Evolutionary conservation across 352 stramenopile species (phyloP), one percentile per base, ranked within the genome.

Genomic region (Blastocystis sp.): DNA sequence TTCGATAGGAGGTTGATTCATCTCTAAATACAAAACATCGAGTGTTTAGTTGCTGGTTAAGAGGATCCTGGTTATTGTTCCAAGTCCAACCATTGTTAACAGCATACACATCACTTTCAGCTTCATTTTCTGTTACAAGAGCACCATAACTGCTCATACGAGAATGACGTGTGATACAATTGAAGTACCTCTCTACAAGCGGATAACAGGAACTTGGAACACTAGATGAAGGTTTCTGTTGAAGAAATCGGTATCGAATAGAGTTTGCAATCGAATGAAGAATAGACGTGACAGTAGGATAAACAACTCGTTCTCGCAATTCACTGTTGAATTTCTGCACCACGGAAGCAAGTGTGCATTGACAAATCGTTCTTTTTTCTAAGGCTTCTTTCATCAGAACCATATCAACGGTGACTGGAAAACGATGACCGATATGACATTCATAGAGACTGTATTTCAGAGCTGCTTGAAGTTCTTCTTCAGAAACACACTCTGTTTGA

Each of bases 51-150:
- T 24, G 39, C 16, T 27, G 9, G 42, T 88, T 78, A 1, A 67
- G n/a, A 11, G 56, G 58, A 39, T 67, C 49, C 16, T 39, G 37
- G 24, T 78, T n/a, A 49, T 81, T 73, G 35, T 77, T 52, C 29
- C 54, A 73, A 21, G 66, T 88, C 65, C 71, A 88, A n/a, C 54
- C 63, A 32, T 83, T 83, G 43, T 83, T 83, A 4, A 59, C 78
- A 37, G 61, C 59, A 32, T 52, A 66, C 29, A 66, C n/a, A 43
- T 29, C 54, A 14, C 5, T 58, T 19, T 49, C 43, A 21, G 19
- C 7, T 27, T 42, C 29, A 54, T 49, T 43, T 2, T 14, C 2
- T n/a, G 59, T 19, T 29, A 43, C 39, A 32, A 61, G 54, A 32
- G 54, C 12, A 32, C 24, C 21, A 32, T 61, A 61, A 12, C 54